Evolutionary conservation across 345 rosid genomes (phyloP).

Genomic region (Populus nigra): DNA sequence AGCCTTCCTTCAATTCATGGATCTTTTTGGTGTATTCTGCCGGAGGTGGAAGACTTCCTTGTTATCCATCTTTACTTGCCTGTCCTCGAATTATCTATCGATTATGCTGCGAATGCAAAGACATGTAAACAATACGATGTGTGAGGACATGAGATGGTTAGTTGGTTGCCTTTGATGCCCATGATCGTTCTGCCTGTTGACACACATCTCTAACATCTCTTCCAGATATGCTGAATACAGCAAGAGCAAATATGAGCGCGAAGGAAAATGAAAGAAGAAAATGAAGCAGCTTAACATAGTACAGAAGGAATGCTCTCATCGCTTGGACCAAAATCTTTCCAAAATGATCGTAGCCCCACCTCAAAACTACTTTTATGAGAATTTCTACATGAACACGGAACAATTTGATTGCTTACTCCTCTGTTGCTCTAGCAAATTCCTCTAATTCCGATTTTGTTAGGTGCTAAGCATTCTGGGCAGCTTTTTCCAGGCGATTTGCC

Average conservation of each 20-base stretch:
- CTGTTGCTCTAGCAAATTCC: conserved; percentile 65
- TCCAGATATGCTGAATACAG: conserved; percentile 70
- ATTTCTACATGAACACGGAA: background rate
- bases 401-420: conserved; percentile 41
- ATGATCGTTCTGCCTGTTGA: conserved; percentile 86
- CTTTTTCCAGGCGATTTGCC: conserved; percentile 65
- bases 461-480: conserved; percentile 84
- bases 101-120: background rate
- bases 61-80: conserved; percentile 37
- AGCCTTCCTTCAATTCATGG: conserved; percentile 47
- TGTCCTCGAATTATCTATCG: conserved; percentile 70
- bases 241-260: background rate
- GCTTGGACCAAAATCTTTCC: background rate
- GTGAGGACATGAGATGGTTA: background rate
- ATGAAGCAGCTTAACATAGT: background rate
- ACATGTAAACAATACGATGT: background rate
- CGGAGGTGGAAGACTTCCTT: conserved; percentile 57
- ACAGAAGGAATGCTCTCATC: background rate
- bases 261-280: background rate
- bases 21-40: conserved; percentile 60
- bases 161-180: conserved; percentile 81
- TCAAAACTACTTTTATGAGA: background rate
- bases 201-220: conserved; percentile 84
- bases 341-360: background rate
- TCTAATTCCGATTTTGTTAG: conserved; percentile 56